Conservation (phyloP, 1,284 basidiomycete species). For the Leccinum fallax region DNA sequence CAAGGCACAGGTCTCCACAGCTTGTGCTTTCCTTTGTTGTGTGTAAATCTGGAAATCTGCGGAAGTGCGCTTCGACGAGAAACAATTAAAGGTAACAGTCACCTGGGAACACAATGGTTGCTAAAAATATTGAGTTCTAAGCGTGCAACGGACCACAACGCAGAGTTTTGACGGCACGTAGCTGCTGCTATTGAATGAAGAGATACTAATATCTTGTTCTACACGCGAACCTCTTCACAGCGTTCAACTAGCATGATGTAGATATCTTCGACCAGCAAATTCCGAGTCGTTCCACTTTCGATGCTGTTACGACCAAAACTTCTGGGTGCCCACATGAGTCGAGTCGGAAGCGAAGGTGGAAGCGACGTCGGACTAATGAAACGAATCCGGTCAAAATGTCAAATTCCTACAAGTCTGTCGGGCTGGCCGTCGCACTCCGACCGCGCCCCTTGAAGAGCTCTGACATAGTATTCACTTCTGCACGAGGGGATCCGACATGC, state of each 20-base stretch:
- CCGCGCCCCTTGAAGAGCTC: neutral
- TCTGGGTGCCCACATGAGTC: too few species aligned
- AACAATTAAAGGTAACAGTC: constrained; percentile 16
- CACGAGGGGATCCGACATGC: constrained; percentile 8
- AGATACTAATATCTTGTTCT: neutral
- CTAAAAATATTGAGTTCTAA: neutral
- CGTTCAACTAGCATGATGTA: too few species aligned
- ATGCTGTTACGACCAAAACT: neutral
- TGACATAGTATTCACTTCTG: constrained; percentile 9
- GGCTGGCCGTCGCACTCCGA: neutral
- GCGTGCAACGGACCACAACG: neutral
- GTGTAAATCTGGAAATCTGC: constrained; percentile 9
- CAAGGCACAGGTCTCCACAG: constrained; percentile 20
- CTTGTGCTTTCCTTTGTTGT: constrained; percentile 23
- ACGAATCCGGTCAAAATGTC: neutral
- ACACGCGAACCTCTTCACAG: neutral
- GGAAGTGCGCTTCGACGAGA: constrained; percentile 15
- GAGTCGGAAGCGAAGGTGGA: neutral
- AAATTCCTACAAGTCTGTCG: neutral
- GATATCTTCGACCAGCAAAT: neutral
- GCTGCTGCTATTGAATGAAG: neutral
- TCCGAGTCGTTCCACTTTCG: neutral
- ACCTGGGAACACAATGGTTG: constrained; percentile 11
- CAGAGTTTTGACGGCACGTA: constrained; percentile 8
- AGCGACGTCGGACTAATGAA: neutral